phyloP scores from a whole-genome alignment of 2,329 filamentous ascomycete species.

The Hymenoscyphus repandus region DNA sequence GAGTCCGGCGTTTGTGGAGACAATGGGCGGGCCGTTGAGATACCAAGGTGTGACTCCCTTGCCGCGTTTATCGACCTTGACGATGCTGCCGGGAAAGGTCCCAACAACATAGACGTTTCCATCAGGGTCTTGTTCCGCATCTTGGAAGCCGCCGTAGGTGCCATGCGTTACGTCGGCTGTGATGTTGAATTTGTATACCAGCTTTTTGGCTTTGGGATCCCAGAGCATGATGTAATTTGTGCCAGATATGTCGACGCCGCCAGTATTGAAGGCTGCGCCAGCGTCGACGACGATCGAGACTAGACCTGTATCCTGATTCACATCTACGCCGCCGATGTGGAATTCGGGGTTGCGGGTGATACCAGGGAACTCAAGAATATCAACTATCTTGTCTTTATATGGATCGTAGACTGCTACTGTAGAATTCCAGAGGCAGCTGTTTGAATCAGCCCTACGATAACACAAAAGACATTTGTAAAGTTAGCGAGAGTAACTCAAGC shows the following conservation, averaged over 20 bases:
- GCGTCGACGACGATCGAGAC: constrained; percentile 5
- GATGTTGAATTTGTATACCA: constrained; percentile 3
- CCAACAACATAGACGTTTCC: constrained; percentile 8
- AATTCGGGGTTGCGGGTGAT: neutral
- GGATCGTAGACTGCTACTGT: constrained; percentile 1
- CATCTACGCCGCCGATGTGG: constrained; percentile 4
- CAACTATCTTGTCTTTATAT: neutral
- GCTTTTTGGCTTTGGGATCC: neutral
- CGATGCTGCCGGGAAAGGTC: constrained; percentile 6
- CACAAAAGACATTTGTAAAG: neutral
- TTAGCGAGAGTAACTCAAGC: neutral
- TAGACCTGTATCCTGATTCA: neutral
- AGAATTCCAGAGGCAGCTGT: constrained; percentile 1
- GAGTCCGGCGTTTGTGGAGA: neutral
- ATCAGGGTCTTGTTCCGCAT: constrained; percentile 3
- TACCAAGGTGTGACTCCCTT: constrained; percentile 1
- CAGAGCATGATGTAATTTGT: constrained; percentile 9
- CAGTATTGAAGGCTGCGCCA: constrained; percentile 5
- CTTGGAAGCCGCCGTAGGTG: constrained; percentile 5
- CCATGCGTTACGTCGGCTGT: constrained; percentile 3
- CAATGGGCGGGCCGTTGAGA: neutral
- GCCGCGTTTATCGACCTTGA: constrained; percentile 5
- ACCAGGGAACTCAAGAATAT: neutral
- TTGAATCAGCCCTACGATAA: neutral
- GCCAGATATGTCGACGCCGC: constrained; percentile 4